These are phyloP conservation scores for Ocimum tenuiflorum DNA, from an alignment of 257 asterid genomes.

Conservation along the genomic window DNA sequence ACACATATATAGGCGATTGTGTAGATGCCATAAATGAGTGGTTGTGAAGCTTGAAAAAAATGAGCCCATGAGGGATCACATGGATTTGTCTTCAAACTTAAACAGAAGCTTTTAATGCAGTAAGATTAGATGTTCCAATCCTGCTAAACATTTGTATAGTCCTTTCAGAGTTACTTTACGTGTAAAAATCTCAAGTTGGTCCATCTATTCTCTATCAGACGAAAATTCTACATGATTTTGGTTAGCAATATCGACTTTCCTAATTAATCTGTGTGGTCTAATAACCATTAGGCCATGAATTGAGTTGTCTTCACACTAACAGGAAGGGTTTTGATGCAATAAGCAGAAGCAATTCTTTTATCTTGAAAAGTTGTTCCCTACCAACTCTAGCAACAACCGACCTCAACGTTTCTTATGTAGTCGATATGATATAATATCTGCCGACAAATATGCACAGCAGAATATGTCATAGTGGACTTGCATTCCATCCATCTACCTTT, in stretches of 20 bases:
- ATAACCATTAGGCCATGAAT: not conserved
- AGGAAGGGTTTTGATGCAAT: too few species aligned
- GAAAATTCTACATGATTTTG: not conserved
- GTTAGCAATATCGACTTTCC: not conserved
- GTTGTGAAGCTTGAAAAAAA: conserved; percentile 3
- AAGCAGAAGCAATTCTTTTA: too few species aligned
- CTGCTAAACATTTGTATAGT: not conserved
- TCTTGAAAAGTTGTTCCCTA: not conserved
- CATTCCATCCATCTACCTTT: too few species aligned
- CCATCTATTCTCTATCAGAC: not conserved
- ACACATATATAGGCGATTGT: not conserved
- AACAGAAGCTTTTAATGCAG: not conserved
- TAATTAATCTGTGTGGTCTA: not conserved
- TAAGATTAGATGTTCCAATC: not conserved
- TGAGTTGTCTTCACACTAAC: too few species aligned
- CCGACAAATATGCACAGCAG: too few species aligned
- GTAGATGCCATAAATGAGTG: not conserved
- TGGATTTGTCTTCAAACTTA: conserved; percentile 12
- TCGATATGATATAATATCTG: too few species aligned
- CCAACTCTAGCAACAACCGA: not conserved
- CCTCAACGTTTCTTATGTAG: not conserved
- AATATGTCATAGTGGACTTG: too few species aligned
- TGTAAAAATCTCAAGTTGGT: not conserved
- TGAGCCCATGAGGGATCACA: conserved; percentile 16
- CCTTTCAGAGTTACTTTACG: not conserved